phyloP scores from a whole-genome alignment of 2,329 filamentous ascomycete species.

The Trichoderma cornu-damae region DNA sequence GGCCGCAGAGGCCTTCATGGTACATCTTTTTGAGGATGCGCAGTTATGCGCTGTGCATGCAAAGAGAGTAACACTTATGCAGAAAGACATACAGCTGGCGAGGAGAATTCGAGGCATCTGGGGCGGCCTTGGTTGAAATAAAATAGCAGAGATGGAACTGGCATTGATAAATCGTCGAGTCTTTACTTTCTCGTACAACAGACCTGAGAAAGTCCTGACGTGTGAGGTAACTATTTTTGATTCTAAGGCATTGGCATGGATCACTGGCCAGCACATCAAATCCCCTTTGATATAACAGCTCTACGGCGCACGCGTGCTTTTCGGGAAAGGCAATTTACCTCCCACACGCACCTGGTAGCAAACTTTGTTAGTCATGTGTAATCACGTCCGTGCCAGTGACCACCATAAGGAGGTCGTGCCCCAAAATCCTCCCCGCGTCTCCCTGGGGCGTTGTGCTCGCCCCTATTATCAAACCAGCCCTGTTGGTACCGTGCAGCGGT shows the following conservation, averaged over 20 bases:
- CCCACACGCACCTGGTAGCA: neutral
- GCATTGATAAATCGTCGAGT: conserved; percentile 21
- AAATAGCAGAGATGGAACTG: neutral
- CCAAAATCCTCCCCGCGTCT: neutral
- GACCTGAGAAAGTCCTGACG: neutral
- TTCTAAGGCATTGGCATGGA: neutral
- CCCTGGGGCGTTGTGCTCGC: neutral
- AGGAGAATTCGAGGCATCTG: conserved; percentile 72
- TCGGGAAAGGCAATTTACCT: neutral
- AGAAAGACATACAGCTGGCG: conserved; percentile 95
- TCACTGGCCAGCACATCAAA: neutral
- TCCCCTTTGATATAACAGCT: neutral
- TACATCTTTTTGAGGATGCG: conserved; percentile 78
- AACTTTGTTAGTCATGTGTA: neutral
- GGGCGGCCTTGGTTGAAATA: conserved; percentile 53
- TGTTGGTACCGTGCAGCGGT: neutral
- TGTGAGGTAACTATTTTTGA: neutral
- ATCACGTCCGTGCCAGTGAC: conserved; percentile 2
- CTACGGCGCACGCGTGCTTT: neutral
- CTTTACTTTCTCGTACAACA: neutral
- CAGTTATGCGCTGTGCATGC: conserved; percentile 97
- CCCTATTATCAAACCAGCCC: neutral
- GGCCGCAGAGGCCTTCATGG: conserved; percentile 90
- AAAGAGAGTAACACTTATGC: conserved; percentile 94
- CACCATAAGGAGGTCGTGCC: neutral